These are phyloP conservation scores for Phytophthora chlamydospora DNA, from an alignment of 352 stramenopile genomes.

Conservation along the genomic window DNA sequence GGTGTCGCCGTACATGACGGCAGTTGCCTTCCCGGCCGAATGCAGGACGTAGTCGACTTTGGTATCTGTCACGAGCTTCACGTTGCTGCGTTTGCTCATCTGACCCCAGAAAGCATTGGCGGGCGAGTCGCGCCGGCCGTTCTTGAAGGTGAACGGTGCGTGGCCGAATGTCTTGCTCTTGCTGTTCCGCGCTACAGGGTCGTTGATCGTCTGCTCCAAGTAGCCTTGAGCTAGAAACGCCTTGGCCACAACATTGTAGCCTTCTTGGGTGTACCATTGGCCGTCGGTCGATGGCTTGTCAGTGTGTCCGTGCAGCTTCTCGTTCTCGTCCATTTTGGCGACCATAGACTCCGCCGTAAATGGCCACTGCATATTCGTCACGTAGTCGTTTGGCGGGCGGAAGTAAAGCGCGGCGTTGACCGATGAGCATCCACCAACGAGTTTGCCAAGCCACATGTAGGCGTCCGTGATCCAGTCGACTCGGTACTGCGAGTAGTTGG, in stretches of 20 bases:
- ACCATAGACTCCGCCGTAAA: constrained; percentile 61
- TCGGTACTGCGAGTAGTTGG: constrained; percentile 44
- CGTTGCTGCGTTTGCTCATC: constrained; percentile 57
- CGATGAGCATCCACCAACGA: constrained; percentile 77
- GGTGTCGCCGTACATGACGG: constrained; percentile 49
- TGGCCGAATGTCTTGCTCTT: constrained; percentile 67
- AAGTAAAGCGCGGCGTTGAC: constrained; percentile 88
- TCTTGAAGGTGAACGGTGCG: constrained; percentile 59
- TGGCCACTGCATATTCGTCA: constrained; percentile 47
- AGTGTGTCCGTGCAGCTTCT: constrained; percentile 49
- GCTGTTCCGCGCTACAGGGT: constrained; percentile 48
- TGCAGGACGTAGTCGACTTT: constrained; percentile 62
- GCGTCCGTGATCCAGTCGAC: constrained; percentile 49
- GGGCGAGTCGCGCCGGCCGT: constrained; percentile 55
- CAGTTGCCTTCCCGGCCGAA: constrained; percentile 44
- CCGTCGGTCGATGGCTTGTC: constrained; percentile 58
- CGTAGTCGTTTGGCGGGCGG: constrained; percentile 56
- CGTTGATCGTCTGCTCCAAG: constrained; percentile 53
- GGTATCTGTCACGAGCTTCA: constrained; percentile 55
- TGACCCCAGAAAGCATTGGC: constrained; percentile 56
- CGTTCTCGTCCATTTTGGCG: constrained; percentile 55
- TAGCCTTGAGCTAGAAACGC: constrained; percentile 50
- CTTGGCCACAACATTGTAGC: constrained; percentile 52
- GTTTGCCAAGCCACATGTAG: constrained; percentile 66
- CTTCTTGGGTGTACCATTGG: constrained; percentile 59